Conservation (phyloP, 2,329 filamentous ascomycete species). For the Diatrype stigma region DNA sequence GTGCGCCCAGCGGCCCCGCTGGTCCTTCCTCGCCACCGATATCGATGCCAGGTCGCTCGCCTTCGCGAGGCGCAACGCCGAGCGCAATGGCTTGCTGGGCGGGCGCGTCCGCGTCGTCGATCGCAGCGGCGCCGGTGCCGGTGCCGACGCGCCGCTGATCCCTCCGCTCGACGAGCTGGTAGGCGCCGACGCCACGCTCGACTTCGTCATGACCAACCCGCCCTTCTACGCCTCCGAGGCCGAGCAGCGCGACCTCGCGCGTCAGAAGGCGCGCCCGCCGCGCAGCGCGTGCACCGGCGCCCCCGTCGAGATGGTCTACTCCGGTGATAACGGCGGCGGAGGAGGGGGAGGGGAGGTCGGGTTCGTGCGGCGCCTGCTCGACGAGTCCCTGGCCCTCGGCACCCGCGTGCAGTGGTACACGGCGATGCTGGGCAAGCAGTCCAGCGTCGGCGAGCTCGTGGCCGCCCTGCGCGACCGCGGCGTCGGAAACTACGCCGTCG, state of each 20-base stretch:
- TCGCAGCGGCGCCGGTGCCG: conserved; percentile 41
- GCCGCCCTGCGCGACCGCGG: conserved; percentile 51
- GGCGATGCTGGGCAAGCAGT: conserved; percentile 80
- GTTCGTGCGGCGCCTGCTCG: conserved; percentile 68
- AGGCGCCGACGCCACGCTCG: conserved; percentile 49
- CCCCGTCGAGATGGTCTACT: conserved; percentile 80
- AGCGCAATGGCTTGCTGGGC: conserved; percentile 56
- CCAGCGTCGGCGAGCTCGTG: conserved; percentile 61
- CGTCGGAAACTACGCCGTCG: conserved; percentile 77
- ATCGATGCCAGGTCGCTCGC: conserved; percentile 67
- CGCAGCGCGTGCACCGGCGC: conserved; percentile 73
- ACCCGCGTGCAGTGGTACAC: conserved; percentile 80
- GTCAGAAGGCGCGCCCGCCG: conserved; percentile 62
- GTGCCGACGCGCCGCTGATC: conserved; percentile 49
- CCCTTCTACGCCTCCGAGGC: conserved; percentile 80
- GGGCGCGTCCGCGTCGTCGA: conserved; percentile 60
- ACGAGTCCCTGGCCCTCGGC: conserved; percentile 59
- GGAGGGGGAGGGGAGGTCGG: conserved; percentile 71
- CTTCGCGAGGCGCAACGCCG: conserved; percentile 64
- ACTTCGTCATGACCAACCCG: conserved; percentile 92
- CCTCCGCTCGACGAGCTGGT: conserved; percentile 56
- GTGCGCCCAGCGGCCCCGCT: conserved; percentile 60
- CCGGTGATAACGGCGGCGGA: too few relatives aligned
- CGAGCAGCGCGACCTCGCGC: conserved; percentile 64
- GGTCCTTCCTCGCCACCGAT: conserved; percentile 75